Evolutionary conservation across 1,284 basidiomycete genomes (phyloP).

Genomic region (Lignosus rhinocerotis): DNA sequence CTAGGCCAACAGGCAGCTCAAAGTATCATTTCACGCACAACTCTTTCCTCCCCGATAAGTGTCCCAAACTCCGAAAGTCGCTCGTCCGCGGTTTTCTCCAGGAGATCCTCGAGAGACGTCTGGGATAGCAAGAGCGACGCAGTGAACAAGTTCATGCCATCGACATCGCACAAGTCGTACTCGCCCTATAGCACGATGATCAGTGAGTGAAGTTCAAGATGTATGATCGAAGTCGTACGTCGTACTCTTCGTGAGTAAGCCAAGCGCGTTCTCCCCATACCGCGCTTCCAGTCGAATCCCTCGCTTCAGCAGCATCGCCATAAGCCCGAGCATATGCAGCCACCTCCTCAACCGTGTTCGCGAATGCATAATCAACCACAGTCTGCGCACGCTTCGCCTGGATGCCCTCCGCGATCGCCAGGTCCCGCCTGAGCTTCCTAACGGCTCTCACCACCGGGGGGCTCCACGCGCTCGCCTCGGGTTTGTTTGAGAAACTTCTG

Average conservation of each 20-base stretch:
- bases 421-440: constrained; percentile 59
- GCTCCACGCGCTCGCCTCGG: constrained; percentile 44
- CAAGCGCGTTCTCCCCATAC: constrained; percentile 64
- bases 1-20: not conserved
- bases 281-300: constrained; percentile 41
- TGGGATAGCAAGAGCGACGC: constrained; percentile 62
- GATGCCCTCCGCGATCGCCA: constrained; percentile 60
- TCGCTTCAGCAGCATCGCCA: constrained; percentile 53
- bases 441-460: constrained; percentile 66
- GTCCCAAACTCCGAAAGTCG: constrained; percentile 47
- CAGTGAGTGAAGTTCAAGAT: no score
- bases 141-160: constrained; percentile 68
- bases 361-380: constrained; percentile 56
- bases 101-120: constrained; percentile 52
- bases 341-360: constrained; percentile 55
- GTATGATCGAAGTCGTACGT: constrained; percentile 32
- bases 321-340: constrained; percentile 54
- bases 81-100: constrained; percentile 49
- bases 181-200: constrained; percentile 47
- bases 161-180: constrained; percentile 46
- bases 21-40: constrained; percentile 46
- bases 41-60: constrained; percentile 50
- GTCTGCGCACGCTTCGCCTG: constrained; percentile 45
- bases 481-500: constrained; percentile 32
- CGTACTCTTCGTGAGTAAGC: constrained; percentile 55